phyloP scores from a whole-genome alignment of 805 yeast species.

The Metschnikowia picachoensis region DNA sequence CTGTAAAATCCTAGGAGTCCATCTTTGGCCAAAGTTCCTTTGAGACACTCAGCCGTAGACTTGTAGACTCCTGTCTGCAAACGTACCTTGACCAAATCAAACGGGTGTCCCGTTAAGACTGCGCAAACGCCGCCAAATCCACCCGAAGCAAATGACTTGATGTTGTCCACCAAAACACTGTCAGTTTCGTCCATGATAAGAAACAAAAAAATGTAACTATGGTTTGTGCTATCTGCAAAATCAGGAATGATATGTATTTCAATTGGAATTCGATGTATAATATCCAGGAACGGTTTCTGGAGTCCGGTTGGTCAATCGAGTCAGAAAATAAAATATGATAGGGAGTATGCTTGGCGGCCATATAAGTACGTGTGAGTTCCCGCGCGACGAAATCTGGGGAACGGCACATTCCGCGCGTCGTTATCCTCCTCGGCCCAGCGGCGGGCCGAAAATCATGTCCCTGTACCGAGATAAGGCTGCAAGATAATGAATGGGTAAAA shows the following conservation, averaged over 20 bases:
- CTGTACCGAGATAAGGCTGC: neutral
- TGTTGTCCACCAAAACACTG: constrained; percentile 61
- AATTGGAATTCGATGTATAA: too few relatives aligned
- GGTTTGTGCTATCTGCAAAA: too few relatives aligned
- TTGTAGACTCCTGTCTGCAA: constrained; percentile 77
- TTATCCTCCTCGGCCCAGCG: constrained; percentile 12
- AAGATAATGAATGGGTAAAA: too few relatives aligned
- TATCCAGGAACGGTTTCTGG: too few relatives aligned
- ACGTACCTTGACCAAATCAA: constrained; percentile 88
- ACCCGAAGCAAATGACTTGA: constrained; percentile 85
- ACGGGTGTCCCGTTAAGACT: constrained; percentile 93
- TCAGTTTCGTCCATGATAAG: constrained; percentile 41
- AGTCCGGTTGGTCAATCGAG: neutral
- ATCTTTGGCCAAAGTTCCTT: constrained; percentile 63
- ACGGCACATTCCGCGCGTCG: constrained; percentile 5
- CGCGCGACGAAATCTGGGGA: constrained; percentile 13
- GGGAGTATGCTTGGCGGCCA: constrained; percentile 4
- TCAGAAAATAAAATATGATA: neutral
- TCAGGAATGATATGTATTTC: too few relatives aligned
- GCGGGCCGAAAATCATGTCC: constrained; percentile 2
- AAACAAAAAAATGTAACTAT: too few relatives aligned
- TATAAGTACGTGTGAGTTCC: constrained; percentile 3
- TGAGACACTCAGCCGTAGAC: constrained; percentile 64
- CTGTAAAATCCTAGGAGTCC: constrained; percentile 82
- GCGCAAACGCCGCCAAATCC: constrained; percentile 98